Evolutionary conservation across 768 basidiomycete species (phyloP).

Genomic region (Suillus bovinus): DNA sequence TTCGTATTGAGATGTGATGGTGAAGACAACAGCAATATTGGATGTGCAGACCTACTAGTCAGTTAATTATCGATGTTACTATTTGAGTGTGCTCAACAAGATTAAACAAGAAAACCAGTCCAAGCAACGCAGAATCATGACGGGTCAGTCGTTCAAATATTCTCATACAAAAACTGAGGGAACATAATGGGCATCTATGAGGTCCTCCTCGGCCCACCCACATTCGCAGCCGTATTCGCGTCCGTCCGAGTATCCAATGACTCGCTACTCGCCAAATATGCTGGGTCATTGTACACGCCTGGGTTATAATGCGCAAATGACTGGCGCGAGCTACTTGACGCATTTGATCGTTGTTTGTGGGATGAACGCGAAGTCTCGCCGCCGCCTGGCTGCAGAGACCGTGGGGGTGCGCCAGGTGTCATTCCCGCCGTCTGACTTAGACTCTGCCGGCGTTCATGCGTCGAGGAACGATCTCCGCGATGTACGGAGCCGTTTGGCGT

Average conservation of each 20-base stretch:
- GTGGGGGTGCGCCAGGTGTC: constrained; percentile 20
- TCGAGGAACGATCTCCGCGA: constrained; percentile 20
- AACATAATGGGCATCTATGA: constrained; percentile 14
- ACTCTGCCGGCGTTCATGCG: constrained; percentile 29
- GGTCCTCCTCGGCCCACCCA: constrained; percentile 21
- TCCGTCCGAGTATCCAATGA: constrained; percentile 27
- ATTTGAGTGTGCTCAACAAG: background rate
- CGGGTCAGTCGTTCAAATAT: constrained; percentile 12
- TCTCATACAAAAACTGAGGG: constrained; percentile 21
- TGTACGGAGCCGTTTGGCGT: constrained; percentile 8
- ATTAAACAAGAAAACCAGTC: background rate
- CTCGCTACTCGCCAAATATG: constrained; percentile 26
- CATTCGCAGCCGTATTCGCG: constrained; percentile 27
- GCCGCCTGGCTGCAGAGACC: constrained; percentile 16
- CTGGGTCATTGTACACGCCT: constrained; percentile 27
- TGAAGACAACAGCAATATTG: background rate
- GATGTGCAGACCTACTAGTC: background rate
- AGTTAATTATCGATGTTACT: background rate
- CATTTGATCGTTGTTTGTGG: constrained; percentile 25
- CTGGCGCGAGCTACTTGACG: constrained; percentile 22
- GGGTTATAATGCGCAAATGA: constrained; percentile 24
- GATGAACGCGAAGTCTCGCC: constrained; percentile 11
- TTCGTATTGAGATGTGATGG: background rate
- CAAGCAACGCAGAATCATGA: background rate
- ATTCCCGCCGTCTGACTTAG: constrained; percentile 25